phyloP scores from a whole-genome alignment of 345 rosid genomes.

The Limnanthes douglasii region DNA sequence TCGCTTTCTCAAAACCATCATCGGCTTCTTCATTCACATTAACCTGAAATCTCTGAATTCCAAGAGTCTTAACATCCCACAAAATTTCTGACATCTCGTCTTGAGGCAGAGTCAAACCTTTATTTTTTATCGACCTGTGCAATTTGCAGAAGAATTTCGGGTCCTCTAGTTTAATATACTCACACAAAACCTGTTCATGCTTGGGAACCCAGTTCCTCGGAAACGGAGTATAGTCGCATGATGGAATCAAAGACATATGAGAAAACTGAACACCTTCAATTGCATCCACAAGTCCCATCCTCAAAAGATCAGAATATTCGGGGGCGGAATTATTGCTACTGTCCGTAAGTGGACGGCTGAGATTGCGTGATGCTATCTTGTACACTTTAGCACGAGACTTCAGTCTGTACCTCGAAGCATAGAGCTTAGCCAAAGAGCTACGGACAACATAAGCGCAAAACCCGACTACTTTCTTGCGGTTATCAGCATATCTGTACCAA shows the following conservation, averaged over 20 bases:
- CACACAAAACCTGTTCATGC: constrained; percentile 65
- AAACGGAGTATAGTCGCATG: constrained; percentile 87
- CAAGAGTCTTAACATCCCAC: constrained; percentile 83
- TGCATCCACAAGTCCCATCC: constrained; percentile 93
- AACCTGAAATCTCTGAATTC: constrained; percentile 38
- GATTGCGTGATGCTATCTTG: constrained; percentile 67
- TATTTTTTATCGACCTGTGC: constrained; percentile 42
- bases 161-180: constrained; percentile 66
- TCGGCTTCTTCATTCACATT: constrained; percentile 16
- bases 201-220: constrained; percentile 81
- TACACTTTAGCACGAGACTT: constrained; percentile 97
- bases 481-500: constrained; percentile 92
- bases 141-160: constrained; percentile 72
- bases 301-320: constrained; percentile 87
- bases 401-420: constrained; percentile 90
- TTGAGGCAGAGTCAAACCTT: constrained; percentile 65
- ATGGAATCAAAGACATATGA: constrained; percentile 81
- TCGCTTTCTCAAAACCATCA: constrained; percentile 11
- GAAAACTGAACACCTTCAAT: constrained; percentile 94
- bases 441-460: constrained; percentile 94
- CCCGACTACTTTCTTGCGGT: constrained; percentile 80
- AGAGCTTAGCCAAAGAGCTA: constrained; percentile 89
- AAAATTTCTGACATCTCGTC: constrained; percentile 74
- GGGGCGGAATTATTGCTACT: constrained; percentile 74
- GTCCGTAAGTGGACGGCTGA: constrained; percentile 73